Evolutionary conservation across 352 stramenopile species (phyloP).

Genomic region (Pythium rishiriense): DNA sequence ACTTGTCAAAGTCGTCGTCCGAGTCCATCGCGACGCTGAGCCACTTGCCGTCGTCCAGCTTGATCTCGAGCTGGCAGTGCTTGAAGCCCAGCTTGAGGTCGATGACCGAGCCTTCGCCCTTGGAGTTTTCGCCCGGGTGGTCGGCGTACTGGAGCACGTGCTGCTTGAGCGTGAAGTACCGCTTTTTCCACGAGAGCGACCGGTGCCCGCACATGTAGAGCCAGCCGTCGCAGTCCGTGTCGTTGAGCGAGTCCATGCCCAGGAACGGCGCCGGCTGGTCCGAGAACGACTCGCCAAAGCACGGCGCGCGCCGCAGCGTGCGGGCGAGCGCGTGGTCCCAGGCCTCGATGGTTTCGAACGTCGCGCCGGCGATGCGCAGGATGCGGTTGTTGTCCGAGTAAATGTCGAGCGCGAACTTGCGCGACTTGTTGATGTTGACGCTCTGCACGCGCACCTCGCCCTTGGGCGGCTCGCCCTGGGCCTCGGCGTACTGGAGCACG

Average conservation of each 20-base stretch:
- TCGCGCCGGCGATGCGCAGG: conserved; percentile 60
- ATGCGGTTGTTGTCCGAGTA: conserved; percentile 86
- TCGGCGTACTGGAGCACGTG: conserved; percentile 67
- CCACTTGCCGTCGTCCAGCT: conserved; percentile 59
- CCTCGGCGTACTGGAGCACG: conserved; percentile 68
- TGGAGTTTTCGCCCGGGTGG: conserved; percentile 55
- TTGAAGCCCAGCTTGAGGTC: conserved; percentile 57
- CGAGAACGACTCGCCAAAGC: conserved; percentile 65
- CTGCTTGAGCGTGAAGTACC: conserved; percentile 73
- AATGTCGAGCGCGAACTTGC: conserved; percentile 72
- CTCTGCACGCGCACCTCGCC: conserved; percentile 68
- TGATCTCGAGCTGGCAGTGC: conserved; percentile 54
- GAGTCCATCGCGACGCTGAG: conserved; percentile 67
- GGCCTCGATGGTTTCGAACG: conserved; percentile 70
- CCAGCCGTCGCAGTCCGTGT: conserved; percentile 67
- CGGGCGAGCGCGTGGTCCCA: conserved; percentile 67
- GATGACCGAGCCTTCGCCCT: conserved; percentile 59
- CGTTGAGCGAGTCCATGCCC: conserved; percentile 51
- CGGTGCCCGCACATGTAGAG: conserved; percentile 67
- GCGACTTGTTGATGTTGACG: conserved; percentile 66
- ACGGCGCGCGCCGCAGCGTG: conserved; percentile 49
- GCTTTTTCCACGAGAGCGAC: conserved; percentile 63
- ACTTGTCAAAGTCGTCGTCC: conserved; percentile 55
- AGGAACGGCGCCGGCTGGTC: conserved; percentile 64
- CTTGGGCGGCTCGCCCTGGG: conserved; percentile 51